Evolutionary conservation across 495 filamentous ascomycete genomes (phyloP).

Genomic region (Daldinia bambusicola): DNA sequence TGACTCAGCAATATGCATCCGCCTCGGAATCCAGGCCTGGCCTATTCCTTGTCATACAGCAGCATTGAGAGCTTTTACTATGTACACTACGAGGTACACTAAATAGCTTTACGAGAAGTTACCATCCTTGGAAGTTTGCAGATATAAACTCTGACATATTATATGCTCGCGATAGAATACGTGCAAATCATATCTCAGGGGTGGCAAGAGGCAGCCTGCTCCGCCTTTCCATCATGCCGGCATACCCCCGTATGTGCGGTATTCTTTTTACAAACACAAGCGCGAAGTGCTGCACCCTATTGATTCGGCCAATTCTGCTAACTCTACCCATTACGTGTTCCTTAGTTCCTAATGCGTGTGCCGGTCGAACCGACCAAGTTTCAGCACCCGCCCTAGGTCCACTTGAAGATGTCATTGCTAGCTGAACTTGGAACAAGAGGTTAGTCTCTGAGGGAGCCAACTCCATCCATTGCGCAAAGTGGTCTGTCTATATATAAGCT

Average conservation of each 20-base stretch:
- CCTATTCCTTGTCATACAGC: neutral
- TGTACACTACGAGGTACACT: neutral
- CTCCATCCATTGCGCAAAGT: neutral
- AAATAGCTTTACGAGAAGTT: neutral
- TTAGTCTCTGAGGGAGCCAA: conserved; percentile 14
- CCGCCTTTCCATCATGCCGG: conserved; percentile 30
- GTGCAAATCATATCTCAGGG: conserved; percentile 31
- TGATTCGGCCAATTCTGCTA: conserved; percentile 11
- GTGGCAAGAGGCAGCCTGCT: conserved; percentile 21
- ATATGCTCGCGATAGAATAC: neutral
- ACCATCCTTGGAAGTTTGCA: conserved; percentile 18
- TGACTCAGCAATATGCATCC: neutral
- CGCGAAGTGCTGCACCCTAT: conserved; percentile 13
- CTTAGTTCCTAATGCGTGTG: conserved; percentile 15
- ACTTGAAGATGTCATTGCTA: conserved; percentile 35
- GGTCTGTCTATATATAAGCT: neutral
- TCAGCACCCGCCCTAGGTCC: conserved; percentile 29
- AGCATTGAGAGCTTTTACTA: neutral
- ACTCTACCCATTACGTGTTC: conserved; percentile 32
- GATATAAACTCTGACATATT: conserved; percentile 6
- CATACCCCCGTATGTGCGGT: conserved; percentile 21
- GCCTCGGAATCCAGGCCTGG: neutral
- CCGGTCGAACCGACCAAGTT: conserved; percentile 35
- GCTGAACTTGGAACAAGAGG: conserved; percentile 19
- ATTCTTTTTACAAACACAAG: neutral